phyloP scores from a whole-genome alignment of 805 yeast genomes.

The Yarrowia yakushimensis region DNA sequence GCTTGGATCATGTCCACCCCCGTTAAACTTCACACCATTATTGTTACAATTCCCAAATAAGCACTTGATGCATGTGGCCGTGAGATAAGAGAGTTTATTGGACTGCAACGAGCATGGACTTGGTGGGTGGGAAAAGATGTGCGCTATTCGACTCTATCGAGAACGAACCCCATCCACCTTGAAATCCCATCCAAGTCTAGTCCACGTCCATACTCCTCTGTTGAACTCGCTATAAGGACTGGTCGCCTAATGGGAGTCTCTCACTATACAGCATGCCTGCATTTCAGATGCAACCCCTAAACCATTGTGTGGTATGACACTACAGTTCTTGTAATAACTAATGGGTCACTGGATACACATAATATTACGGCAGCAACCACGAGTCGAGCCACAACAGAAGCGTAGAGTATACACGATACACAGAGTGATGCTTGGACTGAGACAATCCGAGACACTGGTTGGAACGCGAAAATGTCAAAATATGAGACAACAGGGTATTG shows the following conservation, averaged over 20 bases:
- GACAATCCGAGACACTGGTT: neutral
- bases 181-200: no score
- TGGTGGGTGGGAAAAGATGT: neutral
- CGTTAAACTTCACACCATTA: neutral
- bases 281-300: neutral
- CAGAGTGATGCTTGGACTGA: no score
- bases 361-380: neutral
- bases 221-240: neutral
- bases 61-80: constrained; percentile 6
- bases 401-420: no score
- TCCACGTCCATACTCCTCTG: neutral
- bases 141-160: no score
- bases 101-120: neutral
- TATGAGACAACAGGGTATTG: neutral
- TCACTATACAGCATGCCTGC: constrained; percentile 12
- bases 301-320: neutral
- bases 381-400: neutral
- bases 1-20: neutral
- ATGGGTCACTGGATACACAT: neutral
- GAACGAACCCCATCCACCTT: no score
- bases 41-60: constrained; percentile 6
- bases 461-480: neutral
- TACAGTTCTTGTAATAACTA: no score
- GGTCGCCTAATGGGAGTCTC: neutral
- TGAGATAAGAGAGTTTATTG: constrained; percentile 18